A percentile compares a stretch with the other conserved stretches of the same genome.
These are phyloP conservation scores for Claviceps sorghi DNA, from an alignment of 2,329 filamentous ascomycete species.

Conservation along the genomic window DNA sequence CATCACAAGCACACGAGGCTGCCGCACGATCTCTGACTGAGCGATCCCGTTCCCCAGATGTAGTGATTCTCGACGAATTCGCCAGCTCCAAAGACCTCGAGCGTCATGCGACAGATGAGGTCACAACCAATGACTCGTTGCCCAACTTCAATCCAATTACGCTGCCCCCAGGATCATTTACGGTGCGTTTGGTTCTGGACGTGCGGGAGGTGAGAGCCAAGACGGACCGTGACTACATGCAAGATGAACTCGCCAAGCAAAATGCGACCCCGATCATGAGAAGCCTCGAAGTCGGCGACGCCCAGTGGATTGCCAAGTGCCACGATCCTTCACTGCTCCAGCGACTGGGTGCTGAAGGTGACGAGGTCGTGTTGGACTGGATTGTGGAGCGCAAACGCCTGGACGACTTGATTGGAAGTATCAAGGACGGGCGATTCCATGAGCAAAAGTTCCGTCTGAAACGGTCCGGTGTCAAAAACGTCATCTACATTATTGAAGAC, in stretches of 20 bases:
- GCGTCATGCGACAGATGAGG: slow-evolving; percentile 7
- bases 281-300: slow-evolving; percentile 58
- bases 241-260: slow-evolving; percentile 53
- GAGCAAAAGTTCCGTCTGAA: slow-evolving; percentile 73
- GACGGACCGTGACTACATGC: slow-evolving; percentile 63
- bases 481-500: slow-evolving; percentile 68
- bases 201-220: slow-evolving; percentile 59
- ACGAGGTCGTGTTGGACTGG: slow-evolving; percentile 64
- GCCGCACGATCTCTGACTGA: neutral
- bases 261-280: slow-evolving; percentile 53
- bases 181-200: slow-evolving; percentile 59
- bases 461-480: slow-evolving; percentile 58
- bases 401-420: slow-evolving; percentile 65
- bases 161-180: slow-evolving; percentile 51
- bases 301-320: slow-evolving; percentile 65
- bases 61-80: slow-evolving; percentile 1
- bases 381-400: slow-evolving; percentile 70
- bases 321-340: slow-evolving; percentile 42
- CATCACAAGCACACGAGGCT: neutral
- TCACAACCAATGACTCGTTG: slow-evolving; percentile 14
- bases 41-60: slow-evolving; percentile 9
- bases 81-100: neutral
- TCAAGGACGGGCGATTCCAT: slow-evolving; percentile 69
- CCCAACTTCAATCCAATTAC: slow-evolving; percentile 43
- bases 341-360: slow-evolving; percentile 43